A percentile compares a stretch with the other conserved stretches of the same genome.
phyloP scores from a whole-genome alignment of 1,284 basidiomycete genomes.

The Ustilago cynodontis region DNA sequence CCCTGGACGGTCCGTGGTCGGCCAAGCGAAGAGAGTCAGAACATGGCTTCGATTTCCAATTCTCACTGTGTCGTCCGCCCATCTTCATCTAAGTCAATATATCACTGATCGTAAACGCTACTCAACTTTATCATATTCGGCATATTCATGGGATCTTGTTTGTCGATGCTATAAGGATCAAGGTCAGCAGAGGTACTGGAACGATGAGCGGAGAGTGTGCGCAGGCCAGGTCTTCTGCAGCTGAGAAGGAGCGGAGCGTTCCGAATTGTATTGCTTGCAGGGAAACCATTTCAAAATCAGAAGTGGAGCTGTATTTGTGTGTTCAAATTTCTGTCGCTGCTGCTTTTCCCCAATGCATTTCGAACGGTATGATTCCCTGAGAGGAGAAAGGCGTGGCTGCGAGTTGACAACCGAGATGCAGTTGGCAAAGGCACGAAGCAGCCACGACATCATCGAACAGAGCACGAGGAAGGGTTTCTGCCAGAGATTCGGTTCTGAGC shows the following conservation, averaged over 20 bases:
- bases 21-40: too few species aligned
- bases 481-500: neutral
- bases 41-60: neutral
- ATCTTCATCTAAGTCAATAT: neutral
- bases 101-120: neutral
- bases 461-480: too few species aligned
- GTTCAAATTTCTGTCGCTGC: neutral
- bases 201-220: neutral
- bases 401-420: too few species aligned
- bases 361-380: neutral
- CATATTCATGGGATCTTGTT: neutral
- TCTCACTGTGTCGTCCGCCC: neutral
- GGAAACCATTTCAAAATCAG: neutral
- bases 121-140: neutral
- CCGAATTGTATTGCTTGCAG: conserved; percentile 9
- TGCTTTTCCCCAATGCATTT: too few species aligned
- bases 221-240: neutral
- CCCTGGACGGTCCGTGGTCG: conserved; percentile 19
- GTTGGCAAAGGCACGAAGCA: too few species aligned
- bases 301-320: too few species aligned
- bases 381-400: neutral
- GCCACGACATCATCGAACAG: conserved; percentile 7
- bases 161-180: too few species aligned
- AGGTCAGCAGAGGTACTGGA: too few species aligned
- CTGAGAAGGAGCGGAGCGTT: conserved; percentile 10